Evolutionary conservation across 2,329 filamentous ascomycete genomes (phyloP), one percentile per base, ranked within the genome.

Genomic region (Phialophora verrucosa): DNA sequence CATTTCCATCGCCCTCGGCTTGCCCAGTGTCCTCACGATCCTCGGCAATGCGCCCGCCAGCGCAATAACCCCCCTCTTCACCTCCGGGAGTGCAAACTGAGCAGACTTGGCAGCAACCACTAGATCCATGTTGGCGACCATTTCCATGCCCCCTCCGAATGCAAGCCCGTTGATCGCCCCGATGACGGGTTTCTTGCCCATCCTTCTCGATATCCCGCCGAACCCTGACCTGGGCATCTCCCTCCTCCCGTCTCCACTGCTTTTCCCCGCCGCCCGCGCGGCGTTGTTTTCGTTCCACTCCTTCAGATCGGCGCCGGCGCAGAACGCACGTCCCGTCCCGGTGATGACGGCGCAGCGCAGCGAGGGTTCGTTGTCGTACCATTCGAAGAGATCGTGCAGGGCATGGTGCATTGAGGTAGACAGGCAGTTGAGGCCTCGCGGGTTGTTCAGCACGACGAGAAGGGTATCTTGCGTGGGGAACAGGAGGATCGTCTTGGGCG

Each of bases 101-200:
- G 90, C 89, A 6, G 75, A 72, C 4, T 78, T 27, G 75, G 65
- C 27, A 3, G 90, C 90, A 47, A 93, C 76, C 3, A 92, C 84
- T 59, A 94, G 78, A 79, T 94, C 91, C 69, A 85, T 86, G 77
- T 92, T 92, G 57, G 90, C 80, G 12, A 87, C 83, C 79, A 92
- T 91, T 80, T 93, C 91, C 77, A 90, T 88, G 1, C 90, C 91
- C 57, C 91, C 91, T 29, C 91, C 91, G 53, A 91, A 83, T 67
- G 89, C 91, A 11, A 90, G 79, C 7, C 91, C 91, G 73, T 92
- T 91, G 29, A 93, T 88, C 1, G 91, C 91, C 1, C 88, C 89
- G 31, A 93, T 84, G 61, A 93, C 83, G 10, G 91, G 91, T 73
- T 93, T 93, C 77, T 86, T 87, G 57, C 90, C 90, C 2, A 77